Evolutionary conservation across 495 filamentous ascomycete species (phyloP), one percentile per base, ranked within the genome.

Genomic region (Penicillium canariense): DNA sequence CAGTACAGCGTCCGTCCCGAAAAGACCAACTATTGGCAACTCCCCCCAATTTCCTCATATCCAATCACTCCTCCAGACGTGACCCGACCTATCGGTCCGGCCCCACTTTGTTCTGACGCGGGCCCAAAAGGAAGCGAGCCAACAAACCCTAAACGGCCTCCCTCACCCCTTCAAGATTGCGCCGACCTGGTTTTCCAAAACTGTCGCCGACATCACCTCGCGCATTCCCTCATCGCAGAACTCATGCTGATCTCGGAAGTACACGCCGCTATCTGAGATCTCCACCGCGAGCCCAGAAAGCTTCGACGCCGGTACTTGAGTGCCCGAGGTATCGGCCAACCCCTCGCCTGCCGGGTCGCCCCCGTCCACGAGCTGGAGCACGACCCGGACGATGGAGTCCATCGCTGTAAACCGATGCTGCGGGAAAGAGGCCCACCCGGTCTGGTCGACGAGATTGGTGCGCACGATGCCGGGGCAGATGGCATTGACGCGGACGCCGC

Each of bases 201-300:
- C 54, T 1, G 63, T 66, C 7, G 63, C 60, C 15, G 38, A 46
- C 63, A 67, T 67, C 0, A 61, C 60, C 38, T 61, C 54, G 5
- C 55, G 52, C 60, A 67, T 63, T 5, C 58, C 55, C 10, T 56
- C 52, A 42, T 67, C 63, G 14, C 57, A 61, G 40, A 63, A 66
- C 2, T 18, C 42, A 46, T 58, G 58, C 14, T 59, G 63, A 27
- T 61, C 55, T 18, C 61, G 55, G 31, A 66, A 59, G 20, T 63
- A 63, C 1, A 56, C 22, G 4, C 59, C 53, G 4, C 31, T 53
- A 31, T 55, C 60, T 2, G 60, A 62, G 20, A 62, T 61, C 57
- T 63, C 63, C 34, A 66, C 56, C 4, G 54, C 54, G 5, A 55
- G 40, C 9, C 63, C 60, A 32, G 52, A 56, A n/a, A 60, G 10